phyloP scores from a whole-genome alignment of 805 yeast species.

The Pichia sporocuriosa region DNA sequence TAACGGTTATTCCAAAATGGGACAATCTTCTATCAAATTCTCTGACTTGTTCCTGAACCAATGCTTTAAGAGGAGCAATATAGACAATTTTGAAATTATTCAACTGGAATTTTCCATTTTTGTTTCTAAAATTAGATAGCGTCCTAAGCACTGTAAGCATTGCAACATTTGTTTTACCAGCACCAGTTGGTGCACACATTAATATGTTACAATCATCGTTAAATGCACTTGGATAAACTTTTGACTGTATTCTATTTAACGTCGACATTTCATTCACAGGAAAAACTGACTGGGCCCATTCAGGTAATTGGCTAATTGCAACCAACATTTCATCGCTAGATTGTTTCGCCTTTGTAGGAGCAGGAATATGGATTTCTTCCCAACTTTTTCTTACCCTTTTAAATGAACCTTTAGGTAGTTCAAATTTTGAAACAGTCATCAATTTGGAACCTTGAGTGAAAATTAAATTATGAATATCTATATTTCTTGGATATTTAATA shows the following conservation, averaged over 20 bases:
- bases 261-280: constrained; percentile 56
- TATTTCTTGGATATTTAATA: constrained; percentile 38
- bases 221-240: constrained; percentile 75
- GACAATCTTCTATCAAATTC: constrained; percentile 69
- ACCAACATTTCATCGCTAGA: constrained; percentile 39
- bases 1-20: constrained; percentile 62
- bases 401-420: constrained; percentile 78
- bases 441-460: constrained; percentile 72
- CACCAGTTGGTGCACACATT: constrained; percentile 97
- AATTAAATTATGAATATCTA: constrained; percentile 57
- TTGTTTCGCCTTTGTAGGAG: constrained; percentile 47
- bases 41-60: constrained; percentile 90
- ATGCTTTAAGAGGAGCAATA: constrained; percentile 89
- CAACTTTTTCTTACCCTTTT: constrained; percentile 66
- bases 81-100: constrained; percentile 71
- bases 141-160: constrained; percentile 69
- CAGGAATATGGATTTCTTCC: constrained; percentile 90
- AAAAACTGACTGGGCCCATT: constrained; percentile 77
- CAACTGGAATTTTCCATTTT: constrained; percentile 41
- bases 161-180: constrained; percentile 97
- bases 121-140: constrained; percentile 44
- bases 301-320: constrained; percentile 58
- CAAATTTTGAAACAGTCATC: constrained; percentile 58
- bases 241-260: constrained; percentile 78
- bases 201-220: constrained; percentile 61